Evolutionary conservation across 2,329 filamentous ascomycete genomes (phyloP).

Genomic region (Blastomyces gilchristii): DNA sequence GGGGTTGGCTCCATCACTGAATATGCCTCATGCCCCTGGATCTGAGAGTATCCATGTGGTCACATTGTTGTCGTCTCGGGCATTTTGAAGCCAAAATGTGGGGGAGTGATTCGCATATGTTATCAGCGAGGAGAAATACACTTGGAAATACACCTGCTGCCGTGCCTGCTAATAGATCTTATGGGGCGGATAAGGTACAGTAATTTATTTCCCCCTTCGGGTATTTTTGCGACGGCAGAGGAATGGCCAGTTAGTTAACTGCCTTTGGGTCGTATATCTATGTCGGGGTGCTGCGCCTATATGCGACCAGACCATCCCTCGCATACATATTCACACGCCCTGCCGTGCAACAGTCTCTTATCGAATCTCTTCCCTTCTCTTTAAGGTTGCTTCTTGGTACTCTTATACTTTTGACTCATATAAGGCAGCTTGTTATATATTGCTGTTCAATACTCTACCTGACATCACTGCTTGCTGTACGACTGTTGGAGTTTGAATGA

Average conservation of each 20-base stretch:
- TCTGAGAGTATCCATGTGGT: neutral
- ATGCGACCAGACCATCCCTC: neutral
- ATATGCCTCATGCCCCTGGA: neutral
- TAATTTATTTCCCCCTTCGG: neutral
- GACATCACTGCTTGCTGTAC: neutral
- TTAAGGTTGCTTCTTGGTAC: neutral
- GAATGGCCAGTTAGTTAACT: neutral
- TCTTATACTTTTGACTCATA: neutral
- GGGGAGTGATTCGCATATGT: neutral
- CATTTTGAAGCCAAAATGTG: neutral
- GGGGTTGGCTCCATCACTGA: neutral
- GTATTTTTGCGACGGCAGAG: neutral
- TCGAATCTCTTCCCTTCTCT: neutral
- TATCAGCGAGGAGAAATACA: neutral
- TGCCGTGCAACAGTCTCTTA: neutral
- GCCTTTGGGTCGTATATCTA: neutral
- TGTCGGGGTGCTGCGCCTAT: neutral
- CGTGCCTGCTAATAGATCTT: neutral
- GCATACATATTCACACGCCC: neutral
- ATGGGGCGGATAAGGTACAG: neutral
- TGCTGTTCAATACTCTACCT: neutral
- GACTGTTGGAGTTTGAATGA: neutral
- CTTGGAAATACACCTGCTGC: neutral
- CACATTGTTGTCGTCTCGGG: neutral
- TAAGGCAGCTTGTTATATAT: neutral